Evolutionary conservation across 2,329 filamentous ascomycete species (phyloP).

Genomic region (Neocatenulostroma microsporum): DNA sequence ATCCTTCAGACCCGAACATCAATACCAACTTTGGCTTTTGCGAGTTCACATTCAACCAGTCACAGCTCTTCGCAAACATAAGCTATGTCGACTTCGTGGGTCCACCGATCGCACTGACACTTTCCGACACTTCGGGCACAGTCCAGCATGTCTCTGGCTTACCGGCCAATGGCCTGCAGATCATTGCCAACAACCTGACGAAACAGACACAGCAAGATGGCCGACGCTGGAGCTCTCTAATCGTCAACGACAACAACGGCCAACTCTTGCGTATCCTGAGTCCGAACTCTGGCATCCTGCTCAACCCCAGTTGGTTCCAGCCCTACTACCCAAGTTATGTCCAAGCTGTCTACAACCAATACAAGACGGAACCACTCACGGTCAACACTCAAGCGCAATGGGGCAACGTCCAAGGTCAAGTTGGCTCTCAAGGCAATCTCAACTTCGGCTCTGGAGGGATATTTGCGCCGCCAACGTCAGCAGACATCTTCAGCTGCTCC

Average conservation of each 20-base stretch:
- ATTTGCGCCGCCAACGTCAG: conserved; percentile 51
- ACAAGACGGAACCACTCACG: conserved; percentile 38
- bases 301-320: conserved; percentile 41
- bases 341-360: conserved; percentile 44
- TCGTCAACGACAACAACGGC: conserved; percentile 33
- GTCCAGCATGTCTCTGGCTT: conserved; percentile 52
- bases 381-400: conserved; percentile 58
- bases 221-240: conserved; percentile 54
- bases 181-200: conserved; percentile 47
- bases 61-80: conserved; percentile 42
- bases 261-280: conserved; percentile 37
- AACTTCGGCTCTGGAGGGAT: conserved; percentile 38
- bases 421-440: conserved; percentile 34
- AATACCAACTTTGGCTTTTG: conserved; percentile 35
- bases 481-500: conserved; percentile 60
- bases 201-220: conserved; percentile 51
- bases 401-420: conserved; percentile 40
- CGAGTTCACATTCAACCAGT: conserved; percentile 43
- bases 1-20: conserved; percentile 37
- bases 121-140: conserved; percentile 30
- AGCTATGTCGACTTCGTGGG: conserved; percentile 35
- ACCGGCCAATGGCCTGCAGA: conserved; percentile 48
- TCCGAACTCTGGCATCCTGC: conserved; percentile 40
- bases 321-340: conserved; percentile 48
- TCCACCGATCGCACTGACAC: conserved; percentile 35